phyloP scores from a whole-genome alignment of 768 basidiomycete genomes.

The Collybia nuda region DNA sequence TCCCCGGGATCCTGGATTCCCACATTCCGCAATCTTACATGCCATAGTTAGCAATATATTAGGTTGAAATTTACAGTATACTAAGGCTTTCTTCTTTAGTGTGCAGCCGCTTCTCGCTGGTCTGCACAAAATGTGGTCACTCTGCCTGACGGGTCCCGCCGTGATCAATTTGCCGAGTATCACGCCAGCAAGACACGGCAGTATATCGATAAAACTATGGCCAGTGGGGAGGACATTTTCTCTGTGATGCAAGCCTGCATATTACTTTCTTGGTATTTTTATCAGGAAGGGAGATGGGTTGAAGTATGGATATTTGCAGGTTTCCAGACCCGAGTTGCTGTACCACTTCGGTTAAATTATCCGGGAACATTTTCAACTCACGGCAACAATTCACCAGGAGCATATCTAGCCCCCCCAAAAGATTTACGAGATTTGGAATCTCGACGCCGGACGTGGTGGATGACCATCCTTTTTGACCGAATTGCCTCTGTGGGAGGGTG shows the following conservation, averaged over 20 bases:
- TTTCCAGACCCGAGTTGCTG: constrained; percentile 79
- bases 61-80: not conserved
- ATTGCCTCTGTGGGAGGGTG: constrained; percentile 81
- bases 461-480: constrained; percentile 85
- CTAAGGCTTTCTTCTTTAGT: constrained; percentile 39
- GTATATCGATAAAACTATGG: constrained; percentile 88
- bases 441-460: constrained; percentile 87
- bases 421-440: constrained; percentile 75
- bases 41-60: constrained; percentile 63
- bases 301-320: constrained; percentile 91
- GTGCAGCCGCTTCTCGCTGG: constrained; percentile 83
- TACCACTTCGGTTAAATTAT: constrained; percentile 82
- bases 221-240: constrained; percentile 86
- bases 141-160: constrained; percentile 70
- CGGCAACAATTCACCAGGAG: constrained; percentile 66
- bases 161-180: constrained; percentile 86
- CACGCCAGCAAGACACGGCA: constrained; percentile 86
- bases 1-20: constrained; percentile 80
- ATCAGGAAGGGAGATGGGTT: constrained; percentile 87
- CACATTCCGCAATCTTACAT: constrained; percentile 87
- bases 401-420: constrained; percentile 79
- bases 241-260: constrained; percentile 86
- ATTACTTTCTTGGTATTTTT: constrained; percentile 88
- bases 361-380: constrained; percentile 80
- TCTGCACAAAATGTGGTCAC: constrained; percentile 67